Base-by-base conservation (phyloP, 1,139 yeast genomes). In the Meyerozyma carpophila region DNA sequence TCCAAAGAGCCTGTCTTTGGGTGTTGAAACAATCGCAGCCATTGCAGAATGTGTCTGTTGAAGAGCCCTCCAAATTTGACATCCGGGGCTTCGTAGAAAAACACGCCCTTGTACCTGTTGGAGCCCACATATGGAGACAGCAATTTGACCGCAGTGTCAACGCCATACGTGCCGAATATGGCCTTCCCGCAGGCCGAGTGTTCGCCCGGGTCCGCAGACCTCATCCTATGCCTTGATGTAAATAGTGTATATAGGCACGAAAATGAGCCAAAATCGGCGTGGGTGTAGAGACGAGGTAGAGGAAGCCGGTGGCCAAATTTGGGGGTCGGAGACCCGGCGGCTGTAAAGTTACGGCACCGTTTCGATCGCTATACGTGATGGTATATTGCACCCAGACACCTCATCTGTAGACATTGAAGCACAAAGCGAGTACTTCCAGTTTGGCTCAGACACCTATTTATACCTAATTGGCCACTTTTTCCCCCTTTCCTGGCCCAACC, bases 71-170 rank as follows among this genome's bases (percentile, higher is more conserved):
- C 11, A 57, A 67, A 42, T 93, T 93, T 57, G 79, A 89, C 55
- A 83, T 93, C 48, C 79, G 98, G 59, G 54, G 59, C 6, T 90
- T 89, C 62, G 87, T 75, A 11, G 70, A 67, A 5, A 50, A 63
- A 8, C 61, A 86, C 59, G 61, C 70, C 2, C 73, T 93, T 54
- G 68, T 71, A 24, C 81, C 98, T 1, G 81, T 91, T 39, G 98
- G 98, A 26, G 97, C 95, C 2, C 95, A 88, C 62, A 76, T 89
- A 41, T 93, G 96, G 95, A 81, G 98, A 73, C 82, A 85, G 55
- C 70, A 65, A 38, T 93, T 84, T 79, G 98, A 93, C 64, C 72
- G 89, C 57, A 79, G 84, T 55, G 86, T 88, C 38, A 77, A 75
- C 37, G 63, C 60, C 4, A 82, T 90, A 16, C 81, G 97, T 63